Evolutionary conservation across 179 eudicot genomes (phyloP), one percentile per base, ranked within the genome.

Genomic region (Nepenthes alata): DNA sequence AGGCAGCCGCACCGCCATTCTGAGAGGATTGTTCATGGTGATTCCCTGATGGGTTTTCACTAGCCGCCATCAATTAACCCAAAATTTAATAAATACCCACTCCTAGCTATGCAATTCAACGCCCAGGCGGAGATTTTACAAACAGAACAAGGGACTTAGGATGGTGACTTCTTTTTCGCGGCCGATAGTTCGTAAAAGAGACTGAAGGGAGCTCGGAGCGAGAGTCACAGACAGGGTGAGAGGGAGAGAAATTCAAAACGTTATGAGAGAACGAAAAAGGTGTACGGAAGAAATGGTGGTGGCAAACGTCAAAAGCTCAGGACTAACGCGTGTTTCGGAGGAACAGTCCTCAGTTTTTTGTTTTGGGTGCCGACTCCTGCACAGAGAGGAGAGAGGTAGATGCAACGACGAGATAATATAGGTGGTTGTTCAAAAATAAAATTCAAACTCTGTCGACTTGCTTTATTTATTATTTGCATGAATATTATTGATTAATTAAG

Each of bases 31-130:
- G 78, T 5, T 70, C 71, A 37, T 54, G 74, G 47, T 70, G 78
- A 67, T 70, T 66, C 47, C 72, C 72, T 58, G 71, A 65, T 52
- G 78, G 71, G 37, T 74, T 70, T 59, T 72, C 67, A 63, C 75
- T 67, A 11, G 75, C 78, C 47, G 75, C 79, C 79, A 75, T 75
- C 55, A 10, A 52, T 11, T 6, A 4, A 52, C 15, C 10, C 41
- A 47, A 53, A 45, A 37, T 50, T 2, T 2, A 52, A 12, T 14
- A 13, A 2, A 52, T 7, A 7, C 35, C 2, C 12, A 2, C 11
- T 3, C 8, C 45, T 35, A 71, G 73, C 74, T 74, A 74, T 70
- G 65, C 52, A 67, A 52, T 51, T 56, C 38, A 57, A 57, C 6
- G 7, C 55, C 55, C 55, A 52, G 15, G n/a, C 13, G 13, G n/a